Conservation (phyloP, 768 basidiomycete species). For the Boletus sp. region DNA sequence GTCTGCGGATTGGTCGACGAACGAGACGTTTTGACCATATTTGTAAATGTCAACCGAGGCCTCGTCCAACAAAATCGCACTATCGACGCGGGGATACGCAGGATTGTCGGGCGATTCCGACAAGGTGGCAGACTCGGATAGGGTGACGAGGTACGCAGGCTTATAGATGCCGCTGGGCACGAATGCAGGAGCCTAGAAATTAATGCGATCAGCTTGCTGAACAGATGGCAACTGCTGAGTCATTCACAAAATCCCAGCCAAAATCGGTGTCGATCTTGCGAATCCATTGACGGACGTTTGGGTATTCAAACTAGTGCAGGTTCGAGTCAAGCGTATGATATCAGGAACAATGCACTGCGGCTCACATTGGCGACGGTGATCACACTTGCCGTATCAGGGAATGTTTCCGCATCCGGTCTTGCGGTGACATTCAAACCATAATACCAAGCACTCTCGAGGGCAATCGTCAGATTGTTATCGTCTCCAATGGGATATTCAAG, state of each 20-base stretch:
- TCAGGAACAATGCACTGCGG: not conserved
- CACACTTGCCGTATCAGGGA: slow-evolving; percentile 46
- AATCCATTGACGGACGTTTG: slow-evolving; percentile 43
- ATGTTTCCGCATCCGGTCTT: slow-evolving; percentile 29
- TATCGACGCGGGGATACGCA: slow-evolving; percentile 18
- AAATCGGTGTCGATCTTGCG: slow-evolving; percentile 55
- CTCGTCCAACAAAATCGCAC: slow-evolving; percentile 48
- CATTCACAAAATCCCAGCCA: slow-evolving; percentile 58
- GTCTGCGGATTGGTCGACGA: slow-evolving; percentile 44
- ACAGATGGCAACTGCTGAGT: not conserved
- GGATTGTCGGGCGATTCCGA: slow-evolving; percentile 26
- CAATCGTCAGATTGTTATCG: slow-evolving; percentile 47
- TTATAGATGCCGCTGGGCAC: slow-evolving; percentile 55
- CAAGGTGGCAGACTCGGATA: slow-evolving; percentile 27
- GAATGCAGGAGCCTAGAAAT: slow-evolving; percentile 54
- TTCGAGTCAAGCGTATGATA: not conserved
- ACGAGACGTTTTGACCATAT: slow-evolving; percentile 45
- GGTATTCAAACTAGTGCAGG: slow-evolving; percentile 46
- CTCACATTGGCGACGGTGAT: slow-evolving; percentile 29
- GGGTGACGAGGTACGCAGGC: slow-evolving; percentile 51
- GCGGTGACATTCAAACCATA: slow-evolving; percentile 58
- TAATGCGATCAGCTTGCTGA: not conserved
- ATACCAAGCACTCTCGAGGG: slow-evolving; percentile 51
- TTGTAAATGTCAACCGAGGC: slow-evolving; percentile 56
- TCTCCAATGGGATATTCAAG: slow-evolving; percentile 31